phyloP scores from a whole-genome alignment of 73 alveolate species.

The Blepharisma stoltei region DNA sequence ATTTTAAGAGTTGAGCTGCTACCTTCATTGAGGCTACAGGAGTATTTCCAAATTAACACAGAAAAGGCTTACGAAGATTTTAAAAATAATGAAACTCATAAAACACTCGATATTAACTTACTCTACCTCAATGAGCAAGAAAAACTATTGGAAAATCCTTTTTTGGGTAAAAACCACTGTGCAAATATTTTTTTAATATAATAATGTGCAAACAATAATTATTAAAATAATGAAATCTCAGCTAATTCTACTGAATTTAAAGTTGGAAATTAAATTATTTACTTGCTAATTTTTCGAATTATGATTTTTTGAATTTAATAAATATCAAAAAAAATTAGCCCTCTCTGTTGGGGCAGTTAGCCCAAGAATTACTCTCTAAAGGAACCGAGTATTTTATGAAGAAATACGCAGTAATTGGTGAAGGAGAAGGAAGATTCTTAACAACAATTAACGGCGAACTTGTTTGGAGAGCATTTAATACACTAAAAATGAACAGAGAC shows the following conservation, averaged over 20 bases:
- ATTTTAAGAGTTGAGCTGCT: conserved; percentile 31
- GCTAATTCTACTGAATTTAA: too few species aligned
- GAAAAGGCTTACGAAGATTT: conserved; percentile 9
- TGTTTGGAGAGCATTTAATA: conserved; percentile 4
- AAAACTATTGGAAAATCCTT: too few species aligned
- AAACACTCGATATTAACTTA: not conserved
- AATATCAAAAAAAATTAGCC: too few species aligned
- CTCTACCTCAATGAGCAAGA: too few species aligned
- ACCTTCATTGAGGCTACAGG: conserved; percentile 39
- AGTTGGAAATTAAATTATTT: too few species aligned
- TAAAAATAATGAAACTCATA: not conserved
- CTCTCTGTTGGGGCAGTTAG: too few species aligned
- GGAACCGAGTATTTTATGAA: conserved; percentile 9
- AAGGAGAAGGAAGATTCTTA: conserved; percentile 25
- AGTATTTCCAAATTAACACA: conserved; percentile 46
- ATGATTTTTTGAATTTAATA: too few species aligned
- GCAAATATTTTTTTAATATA: too few species aligned
- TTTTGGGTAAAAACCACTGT: too few species aligned
- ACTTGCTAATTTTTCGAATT: too few species aligned
- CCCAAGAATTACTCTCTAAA: not conserved
- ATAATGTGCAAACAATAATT: too few species aligned
- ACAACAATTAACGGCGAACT: not conserved
- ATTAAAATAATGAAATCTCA: too few species aligned
- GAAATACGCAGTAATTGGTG: conserved; percentile 21
- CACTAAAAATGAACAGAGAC: not conserved